Evolutionary conservation across 371 early-diverging fungal genomes (phyloP).

Genomic region (Mucor racemosus): DNA sequence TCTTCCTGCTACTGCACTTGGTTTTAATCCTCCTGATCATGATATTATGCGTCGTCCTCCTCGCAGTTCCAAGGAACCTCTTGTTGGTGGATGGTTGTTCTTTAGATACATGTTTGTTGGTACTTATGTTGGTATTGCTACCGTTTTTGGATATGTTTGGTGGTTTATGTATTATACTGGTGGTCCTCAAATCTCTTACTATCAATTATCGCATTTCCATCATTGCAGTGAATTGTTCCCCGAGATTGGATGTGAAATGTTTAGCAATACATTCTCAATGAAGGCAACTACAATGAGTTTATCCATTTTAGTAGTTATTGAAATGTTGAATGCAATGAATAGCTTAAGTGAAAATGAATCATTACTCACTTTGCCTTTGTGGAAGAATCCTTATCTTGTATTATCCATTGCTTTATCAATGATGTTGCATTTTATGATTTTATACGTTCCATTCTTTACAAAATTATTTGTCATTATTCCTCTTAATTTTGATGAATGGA

Average conservation of each 20-base stretch:
- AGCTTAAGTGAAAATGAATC: slow-evolving; percentile 92
- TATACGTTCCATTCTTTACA: slow-evolving; percentile 89
- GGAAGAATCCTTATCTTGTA: slow-evolving; percentile 89
- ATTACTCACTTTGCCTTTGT: slow-evolving; percentile 87
- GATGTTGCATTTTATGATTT: slow-evolving; percentile 92
- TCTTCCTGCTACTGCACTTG: slow-evolving; percentile 94
- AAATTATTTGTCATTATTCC: slow-evolving; percentile 88
- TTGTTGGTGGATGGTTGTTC: slow-evolving; percentile 95
- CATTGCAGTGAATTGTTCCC: slow-evolving; percentile 84
- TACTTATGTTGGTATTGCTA: slow-evolving; percentile 91
- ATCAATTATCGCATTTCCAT: slow-evolving; percentile 93
- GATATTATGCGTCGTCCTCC: slow-evolving; percentile 95
- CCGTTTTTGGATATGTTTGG: slow-evolving; percentile 97
- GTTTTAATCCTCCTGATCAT: slow-evolving; percentile 96
- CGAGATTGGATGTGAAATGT: slow-evolving; percentile 91
- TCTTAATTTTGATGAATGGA: slow-evolving; percentile 89
- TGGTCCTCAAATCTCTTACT: slow-evolving; percentile 89
- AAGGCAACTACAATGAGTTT: slow-evolving; percentile 96
- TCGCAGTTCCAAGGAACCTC: slow-evolving; percentile 82
- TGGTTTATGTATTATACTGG: slow-evolving; percentile 91
- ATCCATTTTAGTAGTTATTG: slow-evolving; percentile 93
- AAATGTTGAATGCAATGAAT: slow-evolving; percentile 98
- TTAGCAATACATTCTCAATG: slow-evolving; percentile 74
- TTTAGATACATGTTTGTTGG: slow-evolving; percentile 94
- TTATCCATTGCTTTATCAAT: slow-evolving; percentile 86